These are phyloP conservation scores for Pseudogymnoascus sp. DNA, from an alignment of 2,329 filamentous ascomycete genomes.

Conservation along the genomic window DNA sequence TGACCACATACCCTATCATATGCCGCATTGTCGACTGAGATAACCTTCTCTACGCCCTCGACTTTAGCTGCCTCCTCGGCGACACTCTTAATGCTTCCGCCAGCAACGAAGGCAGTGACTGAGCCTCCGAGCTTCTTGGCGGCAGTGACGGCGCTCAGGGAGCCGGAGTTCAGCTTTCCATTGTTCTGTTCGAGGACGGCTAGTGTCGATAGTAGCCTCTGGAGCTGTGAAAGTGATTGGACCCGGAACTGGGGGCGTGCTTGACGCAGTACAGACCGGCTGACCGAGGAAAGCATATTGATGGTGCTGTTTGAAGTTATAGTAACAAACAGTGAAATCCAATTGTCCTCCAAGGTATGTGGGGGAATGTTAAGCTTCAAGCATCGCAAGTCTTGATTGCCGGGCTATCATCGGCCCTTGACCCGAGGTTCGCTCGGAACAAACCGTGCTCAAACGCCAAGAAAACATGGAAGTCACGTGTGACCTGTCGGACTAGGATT, in stretches of 20 bases:
- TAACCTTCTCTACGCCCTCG: constrained; percentile 82
- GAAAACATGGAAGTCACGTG: not conserved
- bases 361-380: constrained; percentile 3
- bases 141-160: constrained; percentile 76
- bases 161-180: constrained; percentile 75
- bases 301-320: not conserved
- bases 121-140: constrained; percentile 78
- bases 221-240: constrained; percentile 42
- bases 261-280: constrained; percentile 23
- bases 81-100: constrained; percentile 62
- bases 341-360: constrained; percentile 9
- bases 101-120: constrained; percentile 81
- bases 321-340: constrained; percentile 2
- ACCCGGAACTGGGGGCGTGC: constrained; percentile 34
- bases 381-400: constrained; percentile 4
- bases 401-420: constrained; percentile 9
- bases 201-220: constrained; percentile 73
- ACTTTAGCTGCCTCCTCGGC: constrained; percentile 84
- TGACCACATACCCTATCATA: constrained; percentile 72
- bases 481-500: not conserved
- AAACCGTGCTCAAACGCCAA: constrained; percentile 1
- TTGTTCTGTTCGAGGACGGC: constrained; percentile 89
- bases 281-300: constrained; percentile 27
- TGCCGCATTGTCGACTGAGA: constrained; percentile 77
- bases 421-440: constrained; percentile 8